Evolutionary conservation across 192 early-diverging fungal genomes (phyloP), one percentile per base, ranked within the genome.

Genomic region (Coemansia sp.): DNA sequence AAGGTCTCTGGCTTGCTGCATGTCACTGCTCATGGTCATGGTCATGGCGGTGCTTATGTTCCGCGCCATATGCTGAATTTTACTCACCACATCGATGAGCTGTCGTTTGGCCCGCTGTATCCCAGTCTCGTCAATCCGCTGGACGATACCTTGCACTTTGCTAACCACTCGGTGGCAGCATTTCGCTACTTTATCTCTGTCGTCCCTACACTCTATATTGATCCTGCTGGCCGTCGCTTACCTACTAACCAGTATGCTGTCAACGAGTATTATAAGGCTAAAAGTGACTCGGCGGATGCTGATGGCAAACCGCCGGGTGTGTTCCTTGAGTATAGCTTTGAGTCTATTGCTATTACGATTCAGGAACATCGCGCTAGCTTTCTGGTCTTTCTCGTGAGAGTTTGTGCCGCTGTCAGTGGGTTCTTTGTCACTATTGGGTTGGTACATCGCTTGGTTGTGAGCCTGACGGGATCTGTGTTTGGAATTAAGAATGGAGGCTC

Each of bases 181-280:
- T 95, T 96, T 71, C 90, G 91, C 62, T 98, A 98, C 83, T 93
- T 95, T 72, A 79, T 97, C 33, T 90, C 92, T 5, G 88, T 97
- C 5, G 93, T 97, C 3, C 93, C 94, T 5, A 95, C 92, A 0
- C 89, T 86, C 22, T 94, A 90, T 64, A 85, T 93, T 24, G 93
- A 92, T 80, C 78, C 86, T 5, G 64, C 65, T 7, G 66, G 73
- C 43, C 84, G 75, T 39, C 65, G 83, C 3, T 67, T 98, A 34
- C 46, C 89, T n/a, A 96, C 97, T 27, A 95, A 94, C 79, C 97
- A 98, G 77, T 98, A 97, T 77, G 93, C 95, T 12, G 95, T 97
- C 2, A 97, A 92, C 31, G 94, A 97, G 71, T 88, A 83, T 39
- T 89, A 88, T 68, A 87, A 79, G 49, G 7, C 58, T 33, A 64